A percentile compares a stretch with the other conserved stretches of the same genome.
Conservation (phyloP, 768 basidiomycete species). For the Vararia minispora region DNA sequence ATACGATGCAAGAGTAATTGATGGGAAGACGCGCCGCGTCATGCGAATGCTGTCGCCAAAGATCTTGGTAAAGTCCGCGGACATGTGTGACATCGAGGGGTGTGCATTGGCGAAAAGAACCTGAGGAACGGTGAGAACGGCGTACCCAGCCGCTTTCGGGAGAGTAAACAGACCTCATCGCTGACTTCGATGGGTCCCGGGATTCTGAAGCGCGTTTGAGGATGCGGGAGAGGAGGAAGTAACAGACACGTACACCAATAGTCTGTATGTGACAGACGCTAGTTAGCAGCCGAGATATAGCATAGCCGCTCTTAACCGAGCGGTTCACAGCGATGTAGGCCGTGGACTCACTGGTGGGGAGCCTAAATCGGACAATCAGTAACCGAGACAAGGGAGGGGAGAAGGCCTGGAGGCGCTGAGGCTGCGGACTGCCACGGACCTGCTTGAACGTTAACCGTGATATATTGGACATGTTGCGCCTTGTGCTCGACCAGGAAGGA, state of each 20-base stretch:
- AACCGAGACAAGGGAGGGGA: constrained; percentile 5
- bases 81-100: constrained; percentile 81
- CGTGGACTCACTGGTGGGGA: constrained; percentile 35
- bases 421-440: constrained; percentile 16
- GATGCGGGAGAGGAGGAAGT: constrained; percentile 1
- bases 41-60: constrained; percentile 86
- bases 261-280: constrained; percentile 7
- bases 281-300: not conserved
- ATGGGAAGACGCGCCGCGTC: constrained; percentile 41
- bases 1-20: constrained; percentile 2
- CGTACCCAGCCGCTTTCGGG: constrained; percentile 1
- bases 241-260: constrained; percentile 17
- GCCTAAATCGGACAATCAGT: constrained; percentile 19
- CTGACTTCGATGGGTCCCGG: constrained; percentile 50
- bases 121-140: constrained; percentile 20
- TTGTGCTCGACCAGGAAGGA: constrained; percentile 1
- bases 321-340: not conserved
- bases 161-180: constrained; percentile 35
- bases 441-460: constrained; percentile 23
- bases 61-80: constrained; percentile 76
- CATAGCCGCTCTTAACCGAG: not conserved
- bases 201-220: constrained; percentile 20
- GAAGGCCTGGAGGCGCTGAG: not conserved
- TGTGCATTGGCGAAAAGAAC: constrained; percentile 93
- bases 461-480: constrained; percentile 19